phyloP scores from a whole-genome alignment of 2,329 filamentous ascomycete species.

The Torrubiellomyces zombiae region DNA sequence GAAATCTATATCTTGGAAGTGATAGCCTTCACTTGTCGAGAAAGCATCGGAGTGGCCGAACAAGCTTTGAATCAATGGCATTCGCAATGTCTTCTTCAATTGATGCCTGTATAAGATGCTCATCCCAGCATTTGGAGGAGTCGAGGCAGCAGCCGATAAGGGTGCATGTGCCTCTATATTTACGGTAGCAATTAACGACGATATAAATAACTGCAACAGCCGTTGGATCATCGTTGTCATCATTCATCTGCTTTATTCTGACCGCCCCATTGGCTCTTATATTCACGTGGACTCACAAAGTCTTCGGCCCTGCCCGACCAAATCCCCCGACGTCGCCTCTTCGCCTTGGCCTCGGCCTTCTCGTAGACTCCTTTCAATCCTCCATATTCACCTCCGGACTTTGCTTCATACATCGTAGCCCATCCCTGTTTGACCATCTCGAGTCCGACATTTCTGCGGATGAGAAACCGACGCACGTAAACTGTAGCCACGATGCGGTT shows the following conservation, averaged over 20 bases:
- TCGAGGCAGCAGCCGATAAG: no score
- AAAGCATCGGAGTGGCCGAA: no score
- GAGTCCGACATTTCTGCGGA: slow-evolving; percentile 66
- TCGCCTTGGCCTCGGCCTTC: slow-evolving; percentile 49
- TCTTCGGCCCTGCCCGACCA: slow-evolving; percentile 50
- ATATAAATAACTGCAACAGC: no score
- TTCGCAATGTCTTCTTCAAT: no score
- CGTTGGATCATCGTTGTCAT: no score
- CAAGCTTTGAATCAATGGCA: no score
- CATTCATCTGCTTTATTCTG: slow-evolving; percentile 5
- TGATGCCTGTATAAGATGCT: no score
- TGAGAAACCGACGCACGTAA: slow-evolving; percentile 50
- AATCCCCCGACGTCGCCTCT: slow-evolving; percentile 48
- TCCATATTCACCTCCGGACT: slow-evolving; percentile 78
- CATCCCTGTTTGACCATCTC: slow-evolving; percentile 77
- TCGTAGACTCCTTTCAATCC: slow-evolving; percentile 47
- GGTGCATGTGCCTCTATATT: no score
- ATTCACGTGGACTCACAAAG: slow-evolving; percentile 75
- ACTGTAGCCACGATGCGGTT: slow-evolving; percentile 79
- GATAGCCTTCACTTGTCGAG: no score
- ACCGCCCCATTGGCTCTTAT: slow-evolving; percentile 42
- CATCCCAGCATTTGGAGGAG: no score
- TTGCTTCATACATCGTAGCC: slow-evolving; percentile 89
- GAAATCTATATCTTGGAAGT: no score
- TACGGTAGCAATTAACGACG: no score